These are phyloP conservation scores for Fusarium sp. DNA, from an alignment of 2,329 filamentous ascomycete genomes.

Conservation along the genomic window DNA sequence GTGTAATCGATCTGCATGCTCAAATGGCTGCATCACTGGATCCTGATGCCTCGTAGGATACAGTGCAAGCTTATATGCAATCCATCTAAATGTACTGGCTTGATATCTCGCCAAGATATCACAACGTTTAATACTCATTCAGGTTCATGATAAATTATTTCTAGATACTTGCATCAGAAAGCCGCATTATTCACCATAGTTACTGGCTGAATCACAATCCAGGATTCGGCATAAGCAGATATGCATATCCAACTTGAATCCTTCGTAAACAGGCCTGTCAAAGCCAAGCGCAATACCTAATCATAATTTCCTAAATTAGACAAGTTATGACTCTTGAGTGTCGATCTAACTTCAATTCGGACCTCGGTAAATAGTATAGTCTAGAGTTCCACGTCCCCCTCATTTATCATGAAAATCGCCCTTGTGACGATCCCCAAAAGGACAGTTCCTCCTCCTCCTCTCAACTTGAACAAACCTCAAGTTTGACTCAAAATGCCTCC, in stretches of 20 bases:
- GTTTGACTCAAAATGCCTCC: neutral
- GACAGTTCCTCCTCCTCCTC: neutral
- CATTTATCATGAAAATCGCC: neutral
- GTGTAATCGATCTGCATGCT: no score
- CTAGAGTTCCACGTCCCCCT: slow-evolving; percentile 9
- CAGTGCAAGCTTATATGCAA: no score
- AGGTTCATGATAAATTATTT: no score
- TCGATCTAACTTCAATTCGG: neutral
- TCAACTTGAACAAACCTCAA: neutral
- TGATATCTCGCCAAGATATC: no score
- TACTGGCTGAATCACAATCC: no score
- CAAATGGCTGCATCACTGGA: no score
- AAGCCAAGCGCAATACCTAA: neutral
- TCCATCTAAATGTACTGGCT: no score
- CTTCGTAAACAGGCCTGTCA: neutral
- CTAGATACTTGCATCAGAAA: no score
- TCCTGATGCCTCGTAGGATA: no score
- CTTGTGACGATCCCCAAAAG: neutral
- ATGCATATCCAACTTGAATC: neutral
- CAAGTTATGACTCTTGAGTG: neutral
- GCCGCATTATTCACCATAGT: no score
- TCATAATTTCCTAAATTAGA: neutral
- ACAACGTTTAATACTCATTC: no score
- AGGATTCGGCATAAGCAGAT: neutral
- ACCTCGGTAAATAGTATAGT: neutral